phyloP scores from a whole-genome alignment of 176 grass and related monocot genomes.

The Neostapfia colusana region DNA sequence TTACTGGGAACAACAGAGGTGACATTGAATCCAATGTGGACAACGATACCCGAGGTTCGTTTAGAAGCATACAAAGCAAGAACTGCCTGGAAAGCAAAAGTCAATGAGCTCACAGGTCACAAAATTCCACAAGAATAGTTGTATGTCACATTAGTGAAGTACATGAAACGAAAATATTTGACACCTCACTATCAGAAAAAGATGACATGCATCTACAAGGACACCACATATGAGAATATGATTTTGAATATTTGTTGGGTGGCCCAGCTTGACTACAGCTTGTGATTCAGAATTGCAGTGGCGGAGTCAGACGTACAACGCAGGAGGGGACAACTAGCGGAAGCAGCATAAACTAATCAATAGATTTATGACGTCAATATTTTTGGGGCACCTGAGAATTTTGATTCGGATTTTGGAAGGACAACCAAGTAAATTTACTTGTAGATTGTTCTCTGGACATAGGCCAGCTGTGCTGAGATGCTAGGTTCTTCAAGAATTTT shows the following conservation, averaged over 20 bases:
- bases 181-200: background rate
- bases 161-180: background rate
- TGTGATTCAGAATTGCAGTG: background rate
- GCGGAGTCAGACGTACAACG: too few species aligned
- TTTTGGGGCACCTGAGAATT: too few species aligned
- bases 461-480: too few species aligned
- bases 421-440: too few species aligned
- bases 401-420: too few species aligned
- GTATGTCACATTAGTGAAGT: background rate
- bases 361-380: too few species aligned
- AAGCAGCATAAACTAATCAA: too few species aligned
- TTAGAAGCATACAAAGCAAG: slow-evolving; percentile 88
- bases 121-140: background rate
- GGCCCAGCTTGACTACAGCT: background rate
- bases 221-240: background rate
- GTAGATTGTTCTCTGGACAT: too few species aligned
- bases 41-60: slow-evolving; percentile 80
- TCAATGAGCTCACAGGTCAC: background rate
- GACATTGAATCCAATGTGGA: slow-evolving; percentile 90
- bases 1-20: slow-evolving; percentile 87
- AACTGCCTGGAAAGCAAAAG: slow-evolving; percentile 67
- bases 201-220: background rate
- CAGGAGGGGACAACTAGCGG: too few species aligned
- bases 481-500: too few species aligned
- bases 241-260: background rate